These are phyloP conservation scores for Pseudonitzschia multistriata DNA, from an alignment of 108 stramenopile genomes.

Conservation along the genomic window DNA sequence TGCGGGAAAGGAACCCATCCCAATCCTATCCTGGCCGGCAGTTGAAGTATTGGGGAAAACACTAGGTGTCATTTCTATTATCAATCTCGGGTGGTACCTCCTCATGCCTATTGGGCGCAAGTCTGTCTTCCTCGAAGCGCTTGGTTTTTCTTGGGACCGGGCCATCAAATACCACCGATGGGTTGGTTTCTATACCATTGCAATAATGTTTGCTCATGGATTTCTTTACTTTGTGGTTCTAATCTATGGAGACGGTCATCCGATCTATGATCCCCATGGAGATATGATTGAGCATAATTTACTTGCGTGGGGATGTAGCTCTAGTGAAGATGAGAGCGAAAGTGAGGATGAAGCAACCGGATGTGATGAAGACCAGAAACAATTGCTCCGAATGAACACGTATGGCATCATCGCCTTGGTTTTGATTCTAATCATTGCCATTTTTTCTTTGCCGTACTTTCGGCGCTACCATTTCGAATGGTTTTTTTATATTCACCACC, in stretches of 20 bases:
- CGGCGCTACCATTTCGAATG: slow-evolving; percentile 1
- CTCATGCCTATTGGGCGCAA: slow-evolving; percentile 1
- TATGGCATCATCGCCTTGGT: background rate
- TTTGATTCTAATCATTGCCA: background rate
- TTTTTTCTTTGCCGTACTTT: background rate
- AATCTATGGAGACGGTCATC: background rate
- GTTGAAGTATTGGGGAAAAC: background rate
- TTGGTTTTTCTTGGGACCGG: background rate
- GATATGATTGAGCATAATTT: background rate
- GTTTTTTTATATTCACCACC: slow-evolving; percentile 5
- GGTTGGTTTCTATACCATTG: background rate
- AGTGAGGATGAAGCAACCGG: too few species aligned
- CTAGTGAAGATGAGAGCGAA: background rate
- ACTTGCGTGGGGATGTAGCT: background rate
- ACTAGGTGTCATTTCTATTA: slow-evolving; percentile 1
- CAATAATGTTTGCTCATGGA: background rate
- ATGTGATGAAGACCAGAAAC: background rate
- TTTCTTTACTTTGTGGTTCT: background rate
- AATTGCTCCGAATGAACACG: background rate
- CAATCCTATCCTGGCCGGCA: background rate
- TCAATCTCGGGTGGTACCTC: slow-evolving; percentile 13
- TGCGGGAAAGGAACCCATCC: background rate
- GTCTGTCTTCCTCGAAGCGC: background rate
- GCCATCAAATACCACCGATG: slow-evolving; percentile 14
- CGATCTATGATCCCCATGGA: background rate